Evolutionary conservation across 2,329 filamentous ascomycete species (phyloP), one percentile per base, ranked within the genome.

Genomic region (Hawksworthiomyces lignivorus): DNA sequence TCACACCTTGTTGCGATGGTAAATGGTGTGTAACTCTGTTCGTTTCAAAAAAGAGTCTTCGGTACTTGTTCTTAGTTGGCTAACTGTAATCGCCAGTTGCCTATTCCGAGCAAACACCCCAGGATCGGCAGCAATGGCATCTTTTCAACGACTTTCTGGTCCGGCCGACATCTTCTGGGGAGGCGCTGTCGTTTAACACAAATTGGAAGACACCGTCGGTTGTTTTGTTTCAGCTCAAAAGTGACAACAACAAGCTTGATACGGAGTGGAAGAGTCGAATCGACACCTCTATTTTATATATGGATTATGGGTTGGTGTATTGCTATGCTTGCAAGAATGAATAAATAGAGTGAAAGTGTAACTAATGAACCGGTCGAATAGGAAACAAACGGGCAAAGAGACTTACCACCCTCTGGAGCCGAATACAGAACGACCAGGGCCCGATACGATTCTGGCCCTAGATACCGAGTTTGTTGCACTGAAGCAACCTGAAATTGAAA

Each of bases 81-180:
- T 39, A 9, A 41, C 28, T 10, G 5, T 11, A 11, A 11, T 26
- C 17, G 20, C 14, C 41, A 84, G 82, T 84, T 44, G 75, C 76
- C 11, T 79, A 87, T 39, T 78, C 84, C 0, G 77, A 79, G 41
- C 68, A 72, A 0, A 69, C 75, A 31, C 59, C 73, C 1, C 72
- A 77, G 1, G 68, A 67, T 4, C 73, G 79, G 49, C 82, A 77
- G 54, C 82, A 83, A 52, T 98, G 94, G 94, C 87, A 97, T 62
- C 65, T 98, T 1, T 96, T 98, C 67, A 98, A 98, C 53, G 92
- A 98, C 62, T 98, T 98, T 55, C 65, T 95, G 27, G 94, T 98
- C 18, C 80, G 83, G 9, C 77, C 95, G 14, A 77, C 82, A 24
- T 75, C 77, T 21, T 82, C 88, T 47, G 40, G 39, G 12, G 90